A percentile compares a stretch with the other conserved stretches of the same genome.
phyloP scores from a whole-genome alignment of 352 stramenopile genomes.

The Blastocystis sp. region DNA sequence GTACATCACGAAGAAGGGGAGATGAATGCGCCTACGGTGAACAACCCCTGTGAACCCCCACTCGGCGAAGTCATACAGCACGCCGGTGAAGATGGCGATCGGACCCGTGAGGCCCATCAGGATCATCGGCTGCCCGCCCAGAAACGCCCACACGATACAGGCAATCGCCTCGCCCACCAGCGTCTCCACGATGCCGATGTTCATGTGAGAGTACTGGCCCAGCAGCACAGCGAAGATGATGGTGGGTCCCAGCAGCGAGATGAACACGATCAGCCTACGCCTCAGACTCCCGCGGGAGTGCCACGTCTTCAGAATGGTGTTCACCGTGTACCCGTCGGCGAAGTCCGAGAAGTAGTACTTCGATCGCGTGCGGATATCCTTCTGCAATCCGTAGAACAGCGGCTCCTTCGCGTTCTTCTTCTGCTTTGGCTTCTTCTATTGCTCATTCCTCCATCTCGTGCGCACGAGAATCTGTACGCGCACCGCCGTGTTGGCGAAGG shows the following conservation, averaged over 20 bases:
- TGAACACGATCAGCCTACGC: conserved; percentile 41
- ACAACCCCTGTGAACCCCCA: not conserved
- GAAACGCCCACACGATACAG: conserved; percentile 25
- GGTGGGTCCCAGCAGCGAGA: conserved; percentile 19
- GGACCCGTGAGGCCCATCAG: conserved; percentile 56
- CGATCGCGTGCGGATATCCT: not conserved
- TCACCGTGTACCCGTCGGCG: conserved; percentile 49
- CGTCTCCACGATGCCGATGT: conserved; percentile 50
- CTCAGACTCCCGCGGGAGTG: not conserved
- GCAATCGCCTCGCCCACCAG: conserved; percentile 4
- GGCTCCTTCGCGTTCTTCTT: not conserved
- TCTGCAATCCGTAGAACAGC: not conserved
- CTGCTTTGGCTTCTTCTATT: not conserved
- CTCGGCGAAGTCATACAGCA: conserved; percentile 28
- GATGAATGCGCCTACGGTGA: conserved; percentile 10
- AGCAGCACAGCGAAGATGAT: conserved; percentile 47
- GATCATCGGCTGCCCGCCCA: conserved; percentile 55
- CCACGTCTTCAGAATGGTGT: conserved; percentile 60
- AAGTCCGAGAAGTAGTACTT: conserved; percentile 27
- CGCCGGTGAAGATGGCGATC: conserved; percentile 59
- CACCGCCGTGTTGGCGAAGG: conserved; percentile 20
- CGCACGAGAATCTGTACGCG: conserved; percentile 15
- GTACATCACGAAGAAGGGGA: conserved; percentile 59
- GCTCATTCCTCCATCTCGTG: not conserved
- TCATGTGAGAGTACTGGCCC: conserved; percentile 24